phyloP scores from a whole-genome alignment of 495 filamentous ascomycete species.

The Evernia prunastri region DNA sequence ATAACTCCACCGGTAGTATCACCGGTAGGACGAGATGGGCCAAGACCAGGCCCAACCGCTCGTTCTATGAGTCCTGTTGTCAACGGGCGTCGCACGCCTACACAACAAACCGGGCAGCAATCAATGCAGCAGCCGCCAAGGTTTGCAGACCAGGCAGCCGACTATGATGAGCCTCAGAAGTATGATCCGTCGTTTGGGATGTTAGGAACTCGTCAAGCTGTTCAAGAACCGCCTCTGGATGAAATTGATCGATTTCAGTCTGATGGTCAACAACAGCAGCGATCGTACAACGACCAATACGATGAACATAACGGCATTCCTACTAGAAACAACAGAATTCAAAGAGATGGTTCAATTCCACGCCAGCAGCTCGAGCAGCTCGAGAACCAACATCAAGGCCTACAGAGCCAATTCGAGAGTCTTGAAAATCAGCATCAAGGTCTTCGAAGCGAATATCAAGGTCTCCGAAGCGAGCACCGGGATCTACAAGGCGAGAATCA shows the following conservation, averaged over 20 bases:
- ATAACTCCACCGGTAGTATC: slow-evolving; percentile 46
- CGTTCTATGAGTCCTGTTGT: slow-evolving; percentile 37
- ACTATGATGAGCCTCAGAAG: slow-evolving; percentile 21
- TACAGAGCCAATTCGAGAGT: slow-evolving; percentile 23
- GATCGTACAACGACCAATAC: slow-evolving; percentile 20
- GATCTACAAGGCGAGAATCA: slow-evolving; percentile 10
- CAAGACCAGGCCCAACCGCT: slow-evolving; percentile 29
- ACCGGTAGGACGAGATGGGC: slow-evolving; percentile 31
- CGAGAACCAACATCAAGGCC: slow-evolving; percentile 23
- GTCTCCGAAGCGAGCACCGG: slow-evolving; percentile 4
- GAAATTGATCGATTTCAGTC: slow-evolving; percentile 18
- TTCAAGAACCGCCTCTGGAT: slow-evolving; percentile 23
- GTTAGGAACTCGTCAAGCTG: slow-evolving; percentile 27
- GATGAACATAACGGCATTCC: slow-evolving; percentile 9
- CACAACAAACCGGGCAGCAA: slow-evolving; percentile 35
- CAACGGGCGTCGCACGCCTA: slow-evolving; percentile 60
- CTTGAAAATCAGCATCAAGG: slow-evolving; percentile 22
- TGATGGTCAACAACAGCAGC: slow-evolving; percentile 20
- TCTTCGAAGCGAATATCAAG: slow-evolving; percentile 14
- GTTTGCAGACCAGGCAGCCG: slow-evolving; percentile 14
- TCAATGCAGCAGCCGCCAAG: slow-evolving; percentile 30
- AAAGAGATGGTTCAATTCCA: slow-evolving; percentile 12
- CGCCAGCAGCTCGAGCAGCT: slow-evolving; percentile 25
- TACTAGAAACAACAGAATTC: slow-evolving; percentile 8
- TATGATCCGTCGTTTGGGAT: slow-evolving; percentile 18